Evolutionary conservation across 2,329 filamentous ascomycete genomes (phyloP).

Genomic region (Alternaria panax): DNA sequence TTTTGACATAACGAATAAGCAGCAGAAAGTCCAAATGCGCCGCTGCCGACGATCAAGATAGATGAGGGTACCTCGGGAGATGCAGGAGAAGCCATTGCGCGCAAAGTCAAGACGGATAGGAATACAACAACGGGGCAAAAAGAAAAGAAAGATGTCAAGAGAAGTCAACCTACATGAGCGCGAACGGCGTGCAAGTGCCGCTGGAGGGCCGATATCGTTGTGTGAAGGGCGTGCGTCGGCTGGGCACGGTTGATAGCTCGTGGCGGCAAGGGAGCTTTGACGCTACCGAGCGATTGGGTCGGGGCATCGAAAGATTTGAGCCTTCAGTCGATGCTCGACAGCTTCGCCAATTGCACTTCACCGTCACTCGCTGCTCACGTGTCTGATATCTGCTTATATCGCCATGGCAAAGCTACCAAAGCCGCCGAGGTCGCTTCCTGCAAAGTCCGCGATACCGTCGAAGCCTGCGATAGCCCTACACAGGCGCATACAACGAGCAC

Average conservation of each 20-base stretch:
- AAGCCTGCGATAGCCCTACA: constrained; percentile 26
- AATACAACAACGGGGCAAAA: constrained; percentile 5
- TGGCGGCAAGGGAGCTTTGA: constrained; percentile 23
- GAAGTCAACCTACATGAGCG: constrained; percentile 18
- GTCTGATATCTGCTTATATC: constrained; percentile 23
- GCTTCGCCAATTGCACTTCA: constrained; percentile 25
- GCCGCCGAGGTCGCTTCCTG: constrained; percentile 30
- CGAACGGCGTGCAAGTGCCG: constrained; percentile 9
- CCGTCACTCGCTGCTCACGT: constrained; percentile 13
- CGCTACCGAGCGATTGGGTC: constrained; percentile 24
- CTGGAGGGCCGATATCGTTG: constrained; percentile 41
- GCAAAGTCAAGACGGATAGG: neutral
- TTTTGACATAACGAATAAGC: constrained; percentile 74
- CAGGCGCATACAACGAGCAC: constrained; percentile 22
- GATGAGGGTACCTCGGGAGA: constrained; percentile 48
- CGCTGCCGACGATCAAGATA: constrained; percentile 59
- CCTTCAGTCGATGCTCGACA: constrained; percentile 14
- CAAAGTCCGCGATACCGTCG: constrained; percentile 29
- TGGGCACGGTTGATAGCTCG: constrained; percentile 31
- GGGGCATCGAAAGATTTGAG: constrained; percentile 24
- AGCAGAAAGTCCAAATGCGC: constrained; percentile 67
- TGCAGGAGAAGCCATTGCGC: constrained; percentile 32
- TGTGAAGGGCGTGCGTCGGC: constrained; percentile 30
- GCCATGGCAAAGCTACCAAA: constrained; percentile 47
- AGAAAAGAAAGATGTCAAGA: neutral